Base-by-base conservation (phyloP, 2,329 filamentous ascomycete genomes). In the Aspergillus brunneoviolaceus region DNA sequence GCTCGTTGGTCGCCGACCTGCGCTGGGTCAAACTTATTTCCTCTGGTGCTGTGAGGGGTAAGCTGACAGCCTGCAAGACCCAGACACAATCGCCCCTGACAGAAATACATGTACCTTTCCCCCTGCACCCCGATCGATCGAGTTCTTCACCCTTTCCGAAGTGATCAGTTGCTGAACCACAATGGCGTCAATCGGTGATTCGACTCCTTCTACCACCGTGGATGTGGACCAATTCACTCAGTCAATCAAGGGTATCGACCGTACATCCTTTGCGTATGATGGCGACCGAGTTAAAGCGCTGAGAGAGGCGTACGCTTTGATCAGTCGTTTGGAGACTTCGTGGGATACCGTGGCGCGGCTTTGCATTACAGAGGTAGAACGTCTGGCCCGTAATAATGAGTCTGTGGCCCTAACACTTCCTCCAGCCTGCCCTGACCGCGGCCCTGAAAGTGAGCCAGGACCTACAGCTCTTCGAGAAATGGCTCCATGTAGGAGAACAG, bases 301-400 rank as follows among this genome's bases (percentile, higher is more conserved):
- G 12, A 16, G 16, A 4, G 57, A 51, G 12, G 57, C 57, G 19
- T 58, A 58, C 42, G 29, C 35, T 16, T 31, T 58, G 11, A 51
- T 58, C 21, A 53, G 39, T n/a, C 57, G 50, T 4, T 45, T 58
- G 9, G 57, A 58, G 51, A 58, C 57, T 6, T 45, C 57, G 49
- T 58, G 57, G 57, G 57, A 58, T 31, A 58, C 50, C 11, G 45
- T 53, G 10, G 57, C 45, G n/a, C 35, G 50, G 4, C 35, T 58
- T 6, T 53, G 57, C 19, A 42, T 58, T 33, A 53, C 39, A 16
- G 11, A 58, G 50, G 57, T 25, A 48, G 12, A 48, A 35, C 48
- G 5, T 11, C 16, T 10, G 2, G 12, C 50, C 12, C 2, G 14
- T n/a, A 4, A 5, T 35, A 12, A 21, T 19, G n/a, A 5, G 7